A percentile compares a stretch with the other conserved stretches of the same genome.
These are phyloP conservation scores for Zygnema cylindricum DNA, from an alignment of 139 green algal species.

Conservation along the genomic window DNA sequence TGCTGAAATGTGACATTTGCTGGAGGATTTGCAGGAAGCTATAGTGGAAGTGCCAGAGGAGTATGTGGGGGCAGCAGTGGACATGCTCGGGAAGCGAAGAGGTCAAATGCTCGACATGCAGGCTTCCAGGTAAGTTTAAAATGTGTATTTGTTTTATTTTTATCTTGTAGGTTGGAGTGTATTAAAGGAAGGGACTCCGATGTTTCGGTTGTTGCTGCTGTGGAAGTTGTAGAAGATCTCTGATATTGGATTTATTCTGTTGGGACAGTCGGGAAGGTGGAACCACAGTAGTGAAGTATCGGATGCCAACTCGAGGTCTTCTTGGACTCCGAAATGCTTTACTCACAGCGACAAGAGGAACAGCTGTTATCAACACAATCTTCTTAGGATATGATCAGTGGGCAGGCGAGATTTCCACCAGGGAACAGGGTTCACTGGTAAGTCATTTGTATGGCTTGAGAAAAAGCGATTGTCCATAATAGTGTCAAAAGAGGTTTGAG, in stretches of 20 bases:
- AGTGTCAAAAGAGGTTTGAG: no score
- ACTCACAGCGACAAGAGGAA: conserved; percentile 94
- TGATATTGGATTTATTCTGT: no score
- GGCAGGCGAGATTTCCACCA: conserved; percentile 81
- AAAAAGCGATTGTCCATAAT: no score
- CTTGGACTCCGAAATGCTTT: conserved; percentile 92
- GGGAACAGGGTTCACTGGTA: conserved; percentile 89
- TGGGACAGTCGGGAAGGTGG: neutral
- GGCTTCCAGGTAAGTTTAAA: conserved; percentile 45
- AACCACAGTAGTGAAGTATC: conserved; percentile 76
- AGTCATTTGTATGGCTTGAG: no score
- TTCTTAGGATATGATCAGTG: conserved; percentile 78
- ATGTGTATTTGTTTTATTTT: no score
- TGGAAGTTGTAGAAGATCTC: no score
- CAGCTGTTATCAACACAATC: conserved; percentile 93
- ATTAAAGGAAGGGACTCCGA: no score
- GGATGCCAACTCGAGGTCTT: conserved; percentile 91
- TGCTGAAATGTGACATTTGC: no score
- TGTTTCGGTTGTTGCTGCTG: no score
- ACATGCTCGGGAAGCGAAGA: conserved; percentile 91
- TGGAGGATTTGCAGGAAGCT: conserved; percentile 38
- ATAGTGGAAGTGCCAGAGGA: conserved; percentile 78
- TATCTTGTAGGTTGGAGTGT: no score
- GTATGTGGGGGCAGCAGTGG: conserved; percentile 79
- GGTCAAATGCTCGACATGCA: conserved; percentile 92